Percentiles rank a stretch among this genome's conserved stretches.
phyloP scores from a whole-genome alignment of 1,284 basidiomycete genomes.

The Coriolopsis trogii region DNA sequence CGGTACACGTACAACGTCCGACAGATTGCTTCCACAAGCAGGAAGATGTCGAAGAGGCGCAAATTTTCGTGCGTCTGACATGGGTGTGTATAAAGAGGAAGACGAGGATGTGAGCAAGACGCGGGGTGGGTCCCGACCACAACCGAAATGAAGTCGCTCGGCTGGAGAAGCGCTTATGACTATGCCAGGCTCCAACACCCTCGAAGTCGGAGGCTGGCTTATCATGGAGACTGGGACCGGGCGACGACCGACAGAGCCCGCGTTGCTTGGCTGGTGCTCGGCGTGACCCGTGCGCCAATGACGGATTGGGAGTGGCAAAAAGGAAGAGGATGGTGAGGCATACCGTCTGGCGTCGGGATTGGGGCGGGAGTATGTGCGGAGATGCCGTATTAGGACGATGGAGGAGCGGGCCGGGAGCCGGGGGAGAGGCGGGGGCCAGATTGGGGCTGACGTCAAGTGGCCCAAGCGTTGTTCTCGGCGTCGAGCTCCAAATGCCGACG shows the following conservation, averaged over 20 bases:
- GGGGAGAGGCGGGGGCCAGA: conserved; percentile 2
- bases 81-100: too few species aligned
- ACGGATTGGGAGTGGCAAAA: too few species aligned
- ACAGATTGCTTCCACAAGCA: too few species aligned
- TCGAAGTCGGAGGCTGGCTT: background rate
- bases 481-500: conserved; percentile 14
- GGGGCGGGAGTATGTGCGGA: too few species aligned
- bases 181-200: conserved; percentile 1
- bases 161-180: background rate
- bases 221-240: background rate
- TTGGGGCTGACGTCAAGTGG: conserved; percentile 17
- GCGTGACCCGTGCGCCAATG: too few species aligned
- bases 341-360: too few species aligned
- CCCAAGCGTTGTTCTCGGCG: conserved; percentile 8
- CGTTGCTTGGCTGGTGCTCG: too few species aligned
- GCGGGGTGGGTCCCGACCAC: background rate
- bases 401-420: conserved; percentile 5
- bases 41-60: too few species aligned
- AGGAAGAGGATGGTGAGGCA: too few species aligned
- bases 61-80: too few species aligned
- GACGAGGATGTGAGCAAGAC: background rate
- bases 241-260: too few species aligned
- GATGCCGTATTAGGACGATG: too few species aligned
- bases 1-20: background rate
- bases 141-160: background rate